Conservation (phyloP, 2,329 filamentous ascomycete species). For the Exophiala lecanii-corni region DNA sequence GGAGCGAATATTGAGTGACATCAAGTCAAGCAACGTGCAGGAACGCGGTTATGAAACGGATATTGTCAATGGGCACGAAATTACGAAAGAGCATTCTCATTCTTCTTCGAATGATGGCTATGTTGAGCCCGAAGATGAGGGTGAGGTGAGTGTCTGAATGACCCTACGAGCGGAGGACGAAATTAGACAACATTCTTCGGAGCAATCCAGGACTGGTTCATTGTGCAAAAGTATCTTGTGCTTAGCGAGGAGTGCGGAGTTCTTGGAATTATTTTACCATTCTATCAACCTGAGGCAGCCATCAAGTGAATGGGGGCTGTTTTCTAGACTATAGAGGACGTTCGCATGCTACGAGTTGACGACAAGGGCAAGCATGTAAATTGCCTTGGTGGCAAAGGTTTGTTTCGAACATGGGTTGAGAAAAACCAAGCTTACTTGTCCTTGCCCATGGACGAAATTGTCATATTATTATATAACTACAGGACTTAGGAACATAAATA, state of each 20-base stretch:
- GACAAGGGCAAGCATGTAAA: no score
- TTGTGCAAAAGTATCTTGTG: not conserved
- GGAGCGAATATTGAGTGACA: constrained; percentile 76
- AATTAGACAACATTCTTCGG: constrained; percentile 10
- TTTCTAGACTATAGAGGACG: no score
- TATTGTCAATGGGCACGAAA: constrained; percentile 23
- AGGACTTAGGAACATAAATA: no score
- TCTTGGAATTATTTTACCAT: no score
- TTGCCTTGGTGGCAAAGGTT: no score
- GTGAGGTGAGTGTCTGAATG: constrained; percentile 22
- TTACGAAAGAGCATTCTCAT: constrained; percentile 6
- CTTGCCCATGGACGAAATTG: no score
- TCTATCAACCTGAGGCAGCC: no score
- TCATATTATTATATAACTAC: no score
- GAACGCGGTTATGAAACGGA: constrained; percentile 42
- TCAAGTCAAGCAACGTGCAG: constrained; percentile 45
- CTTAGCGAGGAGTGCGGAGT: constrained; percentile 24
- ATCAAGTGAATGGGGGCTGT: no score
- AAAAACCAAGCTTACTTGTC: no score
- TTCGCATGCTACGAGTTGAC: no score
- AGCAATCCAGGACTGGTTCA: constrained; percentile 16
- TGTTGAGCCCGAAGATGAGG: constrained; percentile 14
- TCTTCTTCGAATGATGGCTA: constrained; percentile 2
- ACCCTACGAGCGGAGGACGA: constrained; percentile 1
- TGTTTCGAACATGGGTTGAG: no score